Evolutionary conservation across 2,329 filamentous ascomycete species (phyloP).

Genomic region (Teratosphaeria nubilosa): DNA sequence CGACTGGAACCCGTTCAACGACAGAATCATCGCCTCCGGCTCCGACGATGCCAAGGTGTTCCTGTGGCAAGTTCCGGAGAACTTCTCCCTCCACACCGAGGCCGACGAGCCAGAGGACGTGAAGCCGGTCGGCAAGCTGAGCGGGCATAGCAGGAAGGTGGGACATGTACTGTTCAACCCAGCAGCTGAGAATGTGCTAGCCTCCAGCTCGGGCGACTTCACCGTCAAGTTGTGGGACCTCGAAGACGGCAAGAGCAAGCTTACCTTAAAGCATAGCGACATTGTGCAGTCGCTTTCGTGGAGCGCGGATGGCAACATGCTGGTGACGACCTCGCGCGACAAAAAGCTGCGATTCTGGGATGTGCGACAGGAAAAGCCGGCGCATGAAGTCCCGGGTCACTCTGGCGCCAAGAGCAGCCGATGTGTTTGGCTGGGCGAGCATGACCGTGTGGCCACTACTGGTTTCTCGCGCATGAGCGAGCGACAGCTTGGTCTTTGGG

Average conservation of each 20-base stretch:
- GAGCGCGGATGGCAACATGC: conserved; percentile 76
- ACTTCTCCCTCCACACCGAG: conserved; percentile 76
- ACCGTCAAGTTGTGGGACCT: conserved; percentile 96
- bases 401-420: conserved; percentile 94
- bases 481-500: conserved; percentile 90
- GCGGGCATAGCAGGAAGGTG: conserved; percentile 89
- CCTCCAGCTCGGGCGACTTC: conserved; percentile 89
- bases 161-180: conserved; percentile 98
- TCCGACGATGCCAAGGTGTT: conserved; percentile 97
- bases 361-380: conserved; percentile 80
- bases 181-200: conserved; percentile 86
- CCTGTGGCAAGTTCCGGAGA: conserved; percentile 86
- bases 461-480: conserved; percentile 99
- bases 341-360: conserved; percentile 99
- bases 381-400: conserved; percentile 76
- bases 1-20: conserved; percentile 98
- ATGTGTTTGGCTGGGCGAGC: conserved; percentile 93
- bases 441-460: conserved; percentile 89
- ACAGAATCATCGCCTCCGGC: conserved; percentile 80
- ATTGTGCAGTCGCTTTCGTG: conserved; percentile 93
- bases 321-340: conserved; percentile 91
- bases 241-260: conserved; percentile 60
- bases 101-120: conserved; percentile 75
- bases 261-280: conserved; percentile 75
- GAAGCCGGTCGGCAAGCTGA: conserved; percentile 67